Evolutionary conservation across 371 early-diverging fungal genomes (phyloP), one percentile per base, ranked within the genome.

Genomic region (Fennellomyces sp.): DNA sequence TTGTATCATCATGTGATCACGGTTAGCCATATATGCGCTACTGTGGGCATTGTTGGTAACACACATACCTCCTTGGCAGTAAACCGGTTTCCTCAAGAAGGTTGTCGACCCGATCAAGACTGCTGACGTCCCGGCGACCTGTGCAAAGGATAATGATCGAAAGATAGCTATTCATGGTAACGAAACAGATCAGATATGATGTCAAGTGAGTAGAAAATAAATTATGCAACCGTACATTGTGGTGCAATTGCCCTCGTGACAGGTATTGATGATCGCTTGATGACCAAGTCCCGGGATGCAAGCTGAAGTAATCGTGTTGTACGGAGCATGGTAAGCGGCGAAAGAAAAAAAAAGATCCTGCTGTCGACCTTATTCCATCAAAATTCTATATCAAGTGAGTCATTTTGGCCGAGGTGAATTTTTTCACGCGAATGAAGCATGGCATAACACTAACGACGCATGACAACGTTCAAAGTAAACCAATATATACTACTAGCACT

Each of bases 241-340:
- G 27, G 23, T 45, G 45, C 23, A 21, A 5, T 21, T 45, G 21
- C 8, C 5, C 45, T 45, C 21, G 45, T 45, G 45, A 45, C 21
- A 45, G 5, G 21, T 17, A 45, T 45, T 17, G 23, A 45, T 45
- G 45, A 45, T 45, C 45, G 45, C 23, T 45, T 45, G 5, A 12
- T 45, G 45, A 45, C 21, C 45, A 45, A n/a, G 23, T 45, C 45
- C 45, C 45, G 45, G 21, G 45, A 45, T 21, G n/a, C 21, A 45
- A 23, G 45, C 12, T 45, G 45, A 45, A 45, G 5, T 19, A 45
- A 2, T 45, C 45, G 45, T 45, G 45, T 21, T 8, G 45, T 45
- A 21, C 45, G 21, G 12, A 45, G 45, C 45, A 45, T 45, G 21
- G 45, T 3, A 8, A 45, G 17, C 17, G 39, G 11, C 17, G 17